A percentile compares a stretch with the other conserved stretches of the same genome.
These are phyloP conservation scores for Penicillium paradoxum DNA, from an alignment of 495 filamentous ascomycete genomes.

Conservation along the genomic window DNA sequence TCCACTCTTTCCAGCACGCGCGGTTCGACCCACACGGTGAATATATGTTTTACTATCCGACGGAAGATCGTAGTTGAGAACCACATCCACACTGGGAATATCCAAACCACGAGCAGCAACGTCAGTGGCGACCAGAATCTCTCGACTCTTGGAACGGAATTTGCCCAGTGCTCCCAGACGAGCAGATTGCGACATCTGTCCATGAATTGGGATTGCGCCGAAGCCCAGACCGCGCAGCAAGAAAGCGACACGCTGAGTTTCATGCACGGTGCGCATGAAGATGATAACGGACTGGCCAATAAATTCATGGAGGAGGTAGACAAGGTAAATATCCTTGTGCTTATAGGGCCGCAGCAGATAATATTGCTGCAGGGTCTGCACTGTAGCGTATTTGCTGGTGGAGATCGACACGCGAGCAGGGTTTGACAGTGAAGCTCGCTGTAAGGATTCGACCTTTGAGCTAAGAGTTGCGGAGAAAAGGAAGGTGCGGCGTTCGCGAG, in stretches of 20 bases:
- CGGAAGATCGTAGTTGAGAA: slow-evolving; percentile 83
- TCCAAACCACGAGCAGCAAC: slow-evolving; percentile 93
- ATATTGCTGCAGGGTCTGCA: slow-evolving; percentile 73
- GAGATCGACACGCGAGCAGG: slow-evolving; percentile 73
- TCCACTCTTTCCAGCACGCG: slow-evolving; percentile 83
- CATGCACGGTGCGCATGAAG: slow-evolving; percentile 90
- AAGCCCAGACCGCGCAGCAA: slow-evolving; percentile 75
- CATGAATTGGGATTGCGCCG: slow-evolving; percentile 86
- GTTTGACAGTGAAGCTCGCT: slow-evolving; percentile 78
- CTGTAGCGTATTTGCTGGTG: slow-evolving; percentile 77
- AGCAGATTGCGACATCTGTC: slow-evolving; percentile 77
- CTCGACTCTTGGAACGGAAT: slow-evolving; percentile 67
- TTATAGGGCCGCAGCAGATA: slow-evolving; percentile 84
- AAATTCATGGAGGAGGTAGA: slow-evolving; percentile 80
- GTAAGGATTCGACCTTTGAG: slow-evolving; percentile 85
- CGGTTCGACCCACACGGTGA: slow-evolving; percentile 90
- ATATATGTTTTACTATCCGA: slow-evolving; percentile 87
- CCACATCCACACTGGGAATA: slow-evolving; percentile 85
- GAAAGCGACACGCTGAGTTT: slow-evolving; percentile 78
- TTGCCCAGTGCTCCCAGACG: slow-evolving; percentile 83
- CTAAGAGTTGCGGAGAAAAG: slow-evolving; percentile 94
- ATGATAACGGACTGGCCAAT: slow-evolving; percentile 79
- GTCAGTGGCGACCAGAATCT: slow-evolving; percentile 93
- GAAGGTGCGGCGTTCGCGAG: slow-evolving; percentile 71
- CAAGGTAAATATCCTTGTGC: slow-evolving; percentile 86